A percentile compares a stretch with the other conserved stretches of the same genome.
phyloP scores from a whole-genome alignment of 2,329 filamentous ascomycete species.

The Clarireedia homoeocarpa region DNA sequence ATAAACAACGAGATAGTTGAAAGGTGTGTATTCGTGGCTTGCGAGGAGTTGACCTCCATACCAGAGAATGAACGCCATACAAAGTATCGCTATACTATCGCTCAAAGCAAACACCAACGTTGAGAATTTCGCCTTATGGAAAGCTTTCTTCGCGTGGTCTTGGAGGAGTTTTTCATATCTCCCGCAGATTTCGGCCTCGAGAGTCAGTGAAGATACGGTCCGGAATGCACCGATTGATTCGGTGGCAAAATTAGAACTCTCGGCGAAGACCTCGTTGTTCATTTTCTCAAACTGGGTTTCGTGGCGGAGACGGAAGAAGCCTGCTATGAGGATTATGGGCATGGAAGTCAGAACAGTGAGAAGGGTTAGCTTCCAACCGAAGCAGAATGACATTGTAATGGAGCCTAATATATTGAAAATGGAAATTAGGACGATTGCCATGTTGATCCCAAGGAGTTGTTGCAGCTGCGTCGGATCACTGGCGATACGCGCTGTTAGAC shows the following conservation, averaged over 20 bases:
- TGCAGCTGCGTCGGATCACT: constrained; percentile 42
- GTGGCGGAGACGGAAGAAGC: constrained; percentile 42
- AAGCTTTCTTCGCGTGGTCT: constrained; percentile 40
- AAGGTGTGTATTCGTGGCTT: constrained; percentile 32
- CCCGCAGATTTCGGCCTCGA: constrained; percentile 48
- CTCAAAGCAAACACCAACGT: constrained; percentile 45
- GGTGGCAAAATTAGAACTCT: constrained; percentile 55
- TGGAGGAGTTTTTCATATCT: constrained; percentile 41
- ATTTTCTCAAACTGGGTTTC: constrained; percentile 48
- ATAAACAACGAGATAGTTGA: constrained; percentile 48
- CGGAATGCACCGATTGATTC: constrained; percentile 56
- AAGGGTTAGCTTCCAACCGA: constrained; percentile 69
- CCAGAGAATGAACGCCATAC: constrained; percentile 50
- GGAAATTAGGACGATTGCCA: constrained; percentile 52
- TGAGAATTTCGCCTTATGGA: constrained; percentile 39
- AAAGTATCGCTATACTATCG: constrained; percentile 47
- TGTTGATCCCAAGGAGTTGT: constrained; percentile 41
- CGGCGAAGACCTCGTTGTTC: constrained; percentile 49
- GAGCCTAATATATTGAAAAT: constrained; percentile 59
- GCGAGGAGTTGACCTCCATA: constrained; percentile 24
- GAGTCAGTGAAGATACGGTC: constrained; percentile 54
- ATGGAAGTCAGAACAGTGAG: constrained; percentile 54
- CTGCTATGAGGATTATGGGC: constrained; percentile 39
- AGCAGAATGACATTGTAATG: constrained; percentile 59
- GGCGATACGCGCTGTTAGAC: constrained; percentile 38